Percentiles rank a stretch among this genome's conserved stretches.
Conservation (phyloP, 352 stramenopile genomes). For the Pythium rhizo-oryzae region DNA sequence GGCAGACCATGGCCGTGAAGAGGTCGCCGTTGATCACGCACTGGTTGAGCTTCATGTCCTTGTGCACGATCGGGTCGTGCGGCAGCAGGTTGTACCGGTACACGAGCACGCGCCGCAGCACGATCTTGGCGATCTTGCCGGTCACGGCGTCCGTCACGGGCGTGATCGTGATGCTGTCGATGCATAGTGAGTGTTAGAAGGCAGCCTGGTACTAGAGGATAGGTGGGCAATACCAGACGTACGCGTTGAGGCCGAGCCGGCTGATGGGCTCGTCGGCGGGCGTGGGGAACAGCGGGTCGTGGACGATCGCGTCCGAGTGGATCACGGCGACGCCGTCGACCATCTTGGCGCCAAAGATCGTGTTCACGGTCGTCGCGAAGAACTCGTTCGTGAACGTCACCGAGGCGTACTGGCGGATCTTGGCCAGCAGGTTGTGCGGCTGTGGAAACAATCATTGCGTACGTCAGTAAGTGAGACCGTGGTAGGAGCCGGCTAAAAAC, state of each 20-base stretch:
- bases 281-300: conserved; percentile 39
- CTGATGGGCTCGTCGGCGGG: conserved; percentile 21
- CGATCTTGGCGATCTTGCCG: conserved; percentile 26
- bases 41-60: conserved; percentile 31
- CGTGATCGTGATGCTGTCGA: conserved; percentile 26
- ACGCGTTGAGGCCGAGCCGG: conserved; percentile 28
- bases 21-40: conserved; percentile 32
- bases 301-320: conserved; percentile 50
- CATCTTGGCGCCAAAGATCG: conserved; percentile 38
- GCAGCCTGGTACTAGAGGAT: no score
- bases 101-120: conserved; percentile 25
- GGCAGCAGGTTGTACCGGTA: conserved; percentile 32
- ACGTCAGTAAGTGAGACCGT: background rate
- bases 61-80: conserved; percentile 23
- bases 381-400: conserved; percentile 48
- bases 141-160: conserved; percentile 22
- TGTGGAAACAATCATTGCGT: conserved; percentile 15
- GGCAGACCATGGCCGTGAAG: conserved; percentile 29
- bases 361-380: conserved; percentile 46
- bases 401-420: conserved; percentile 39
- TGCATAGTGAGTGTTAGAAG: no score
- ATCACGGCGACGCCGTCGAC: conserved; percentile 39
- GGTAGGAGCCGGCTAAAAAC: no score
- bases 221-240: no score
- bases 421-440: conserved; percentile 38